Percentiles rank a stretch among this genome's conserved stretches.
These are phyloP conservation scores for Leccinum longicurvipes DNA, from an alignment of 768 basidiomycete genomes.

Conservation along the genomic window DNA sequence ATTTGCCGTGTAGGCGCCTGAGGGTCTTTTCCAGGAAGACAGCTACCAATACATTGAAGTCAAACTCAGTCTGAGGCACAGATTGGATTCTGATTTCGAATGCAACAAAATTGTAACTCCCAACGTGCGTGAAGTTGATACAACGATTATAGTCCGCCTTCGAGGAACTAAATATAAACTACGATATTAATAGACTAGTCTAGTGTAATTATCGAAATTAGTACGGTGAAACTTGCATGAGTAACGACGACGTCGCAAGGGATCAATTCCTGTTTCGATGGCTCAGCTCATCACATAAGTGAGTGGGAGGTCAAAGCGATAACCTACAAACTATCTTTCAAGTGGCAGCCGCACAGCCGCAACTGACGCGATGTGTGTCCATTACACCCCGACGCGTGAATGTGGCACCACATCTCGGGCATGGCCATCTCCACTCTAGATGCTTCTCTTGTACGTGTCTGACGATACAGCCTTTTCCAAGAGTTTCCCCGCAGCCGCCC, in stretches of 20 bases:
- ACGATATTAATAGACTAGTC: background rate
- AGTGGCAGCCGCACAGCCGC: background rate
- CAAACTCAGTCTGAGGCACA: background rate
- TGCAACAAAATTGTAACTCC: background rate
- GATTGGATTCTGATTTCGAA: background rate
- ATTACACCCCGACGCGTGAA: conserved; percentile 24
- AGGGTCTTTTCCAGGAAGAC: background rate
- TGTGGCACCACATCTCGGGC: conserved; percentile 9
- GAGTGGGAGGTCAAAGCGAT: background rate
- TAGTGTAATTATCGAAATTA: background rate
- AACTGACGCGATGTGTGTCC: conserved; percentile 12
- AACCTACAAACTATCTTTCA: conserved; percentile 2
- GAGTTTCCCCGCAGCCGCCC: conserved; percentile 13
- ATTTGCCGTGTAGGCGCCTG: conserved; percentile 2
- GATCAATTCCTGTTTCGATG: background rate
- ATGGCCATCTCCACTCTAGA: conserved; percentile 22
- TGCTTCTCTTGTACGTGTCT: conserved; percentile 27
- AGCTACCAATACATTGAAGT: background rate
- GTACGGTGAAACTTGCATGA: background rate
- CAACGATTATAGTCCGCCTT: background rate
- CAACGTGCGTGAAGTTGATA: background rate
- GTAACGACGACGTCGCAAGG: background rate
- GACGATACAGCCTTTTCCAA: conserved; percentile 14
- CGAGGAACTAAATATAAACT: background rate
- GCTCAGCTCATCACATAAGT: background rate